These are phyloP conservation scores for Kwoniella europaea DNA, from an alignment of 768 basidiomycete species.

Conservation along the genomic window DNA sequence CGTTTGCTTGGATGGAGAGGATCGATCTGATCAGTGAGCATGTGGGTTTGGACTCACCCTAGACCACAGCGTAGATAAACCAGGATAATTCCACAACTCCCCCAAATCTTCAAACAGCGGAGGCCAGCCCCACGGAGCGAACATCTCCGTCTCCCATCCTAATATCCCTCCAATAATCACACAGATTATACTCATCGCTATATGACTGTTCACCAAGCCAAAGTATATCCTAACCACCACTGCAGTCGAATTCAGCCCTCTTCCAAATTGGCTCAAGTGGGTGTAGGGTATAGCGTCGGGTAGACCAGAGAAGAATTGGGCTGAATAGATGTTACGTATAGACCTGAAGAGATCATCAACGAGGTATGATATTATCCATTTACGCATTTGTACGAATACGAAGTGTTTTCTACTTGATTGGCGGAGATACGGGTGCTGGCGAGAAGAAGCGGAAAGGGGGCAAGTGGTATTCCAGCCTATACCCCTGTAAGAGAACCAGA, in stretches of 20 bases:
- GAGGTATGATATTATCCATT: slow-evolving; percentile 11
- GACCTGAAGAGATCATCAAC: slow-evolving; percentile 31
- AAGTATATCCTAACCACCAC: slow-evolving; percentile 26
- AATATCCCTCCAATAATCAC: slow-evolving; percentile 33
- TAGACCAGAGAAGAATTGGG: slow-evolving; percentile 34
- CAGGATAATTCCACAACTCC: slow-evolving; percentile 44
- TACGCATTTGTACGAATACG: slow-evolving; percentile 9
- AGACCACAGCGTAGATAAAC: slow-evolving; percentile 43
- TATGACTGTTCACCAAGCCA: slow-evolving; percentile 5
- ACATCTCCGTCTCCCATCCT: slow-evolving; percentile 45
- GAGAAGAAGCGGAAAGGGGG: slow-evolving; percentile 27
- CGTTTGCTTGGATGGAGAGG: too few relatives aligned
- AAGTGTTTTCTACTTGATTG: slow-evolving; percentile 26
- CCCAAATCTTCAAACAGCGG: slow-evolving; percentile 38
- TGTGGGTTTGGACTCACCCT: slow-evolving; percentile 21
- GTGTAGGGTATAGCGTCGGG: slow-evolving; percentile 7
- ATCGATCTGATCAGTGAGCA: too few relatives aligned
- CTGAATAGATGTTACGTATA: slow-evolving; percentile 28
- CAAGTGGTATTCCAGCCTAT: slow-evolving; percentile 30
- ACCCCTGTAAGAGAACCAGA: slow-evolving; percentile 39
- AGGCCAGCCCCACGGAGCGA: slow-evolving; percentile 46
- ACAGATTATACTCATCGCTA: neutral
- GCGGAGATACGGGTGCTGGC: slow-evolving; percentile 31
- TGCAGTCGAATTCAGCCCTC: slow-evolving; percentile 32
- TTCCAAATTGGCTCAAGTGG: slow-evolving; percentile 14